Percentiles rank a stretch among this genome's conserved stretches.
phyloP scores from a whole-genome alignment of 2,329 filamentous ascomycete species.

The Sporothrix variecibatus region DNA sequence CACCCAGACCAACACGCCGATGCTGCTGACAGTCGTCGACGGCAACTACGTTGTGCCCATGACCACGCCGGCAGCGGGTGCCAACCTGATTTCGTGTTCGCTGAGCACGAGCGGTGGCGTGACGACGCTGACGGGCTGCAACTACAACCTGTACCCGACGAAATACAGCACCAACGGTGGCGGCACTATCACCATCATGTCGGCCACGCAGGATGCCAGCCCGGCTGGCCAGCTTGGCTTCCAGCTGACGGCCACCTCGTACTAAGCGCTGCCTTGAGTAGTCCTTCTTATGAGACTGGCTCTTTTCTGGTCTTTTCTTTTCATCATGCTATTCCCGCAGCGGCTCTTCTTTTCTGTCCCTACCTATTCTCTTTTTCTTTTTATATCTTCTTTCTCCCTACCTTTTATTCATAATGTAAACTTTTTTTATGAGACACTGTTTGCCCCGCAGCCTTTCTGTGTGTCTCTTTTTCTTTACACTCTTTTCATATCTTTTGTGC shows the following conservation, averaged over 20 bases:
- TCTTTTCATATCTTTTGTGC: not conserved
- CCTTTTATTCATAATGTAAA: not conserved
- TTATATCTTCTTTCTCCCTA: not conserved
- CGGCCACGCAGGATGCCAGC: not conserved
- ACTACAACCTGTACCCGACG: conserved; percentile 11
- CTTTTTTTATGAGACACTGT: not conserved
- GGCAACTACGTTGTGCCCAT: conserved; percentile 14
- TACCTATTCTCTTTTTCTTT: not conserved
- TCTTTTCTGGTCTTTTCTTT: not conserved
- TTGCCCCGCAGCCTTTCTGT: not conserved
- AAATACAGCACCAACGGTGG: not conserved
- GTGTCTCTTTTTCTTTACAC: not conserved
- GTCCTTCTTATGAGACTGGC: not conserved
- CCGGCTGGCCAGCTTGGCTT: not conserved
- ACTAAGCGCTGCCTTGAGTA: not conserved
- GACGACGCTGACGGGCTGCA: not conserved
- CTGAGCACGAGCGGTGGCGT: not conserved
- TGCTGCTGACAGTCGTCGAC: not conserved
- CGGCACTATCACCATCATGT: not conserved
- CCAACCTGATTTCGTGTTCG: not conserved
- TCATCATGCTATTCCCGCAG: not conserved
- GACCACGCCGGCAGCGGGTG: not conserved
- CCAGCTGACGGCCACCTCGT: not conserved
- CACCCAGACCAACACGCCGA: not conserved
- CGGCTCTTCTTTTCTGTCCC: not conserved